Evolutionary conservation across 495 filamentous ascomycete species (phyloP).

Genomic region (Bacidia rubella): DNA sequence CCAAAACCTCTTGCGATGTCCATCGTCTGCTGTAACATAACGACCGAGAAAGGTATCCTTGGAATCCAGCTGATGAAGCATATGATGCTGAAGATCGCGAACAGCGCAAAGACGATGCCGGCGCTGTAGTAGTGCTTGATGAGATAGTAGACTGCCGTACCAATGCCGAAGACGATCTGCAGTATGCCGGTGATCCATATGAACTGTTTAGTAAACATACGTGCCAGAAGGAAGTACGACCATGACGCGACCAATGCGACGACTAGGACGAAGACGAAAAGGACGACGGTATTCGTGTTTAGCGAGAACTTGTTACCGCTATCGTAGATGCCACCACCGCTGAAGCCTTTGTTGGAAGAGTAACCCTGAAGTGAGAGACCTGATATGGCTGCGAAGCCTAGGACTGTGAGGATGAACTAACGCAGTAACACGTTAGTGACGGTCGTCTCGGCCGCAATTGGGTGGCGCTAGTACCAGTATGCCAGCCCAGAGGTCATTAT

Average conservation of each 20-base stretch:
- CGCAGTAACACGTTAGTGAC: neutral
- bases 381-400: constrained; percentile 66
- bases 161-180: constrained; percentile 54
- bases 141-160: constrained; percentile 56
- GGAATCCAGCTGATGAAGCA: constrained; percentile 74
- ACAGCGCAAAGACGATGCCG: constrained; percentile 74
- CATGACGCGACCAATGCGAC: constrained; percentile 62
- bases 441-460: neutral
- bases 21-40: constrained; percentile 80
- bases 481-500: constrained; percentile 78
- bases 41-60: constrained; percentile 74
- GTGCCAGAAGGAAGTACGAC: constrained; percentile 60
- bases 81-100: constrained; percentile 66
- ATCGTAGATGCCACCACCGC: constrained; percentile 62
- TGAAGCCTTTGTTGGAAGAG: constrained; percentile 47
- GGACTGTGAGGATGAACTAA: constrained; percentile 56
- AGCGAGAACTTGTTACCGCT: constrained; percentile 48
- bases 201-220: constrained; percentile 75
- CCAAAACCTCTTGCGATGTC: constrained; percentile 73
- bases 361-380: constrained; percentile 69
- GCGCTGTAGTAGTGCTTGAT: constrained; percentile 57
- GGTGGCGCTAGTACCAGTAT: constrained; percentile 41
- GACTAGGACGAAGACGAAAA: constrained; percentile 64
- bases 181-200: constrained; percentile 74
- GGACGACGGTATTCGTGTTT: constrained; percentile 70